A percentile compares a stretch with the other conserved stretches of the same genome.
Evolutionary conservation across 1,139 yeast genomes (phyloP).

Genomic region (Geotrichum candidum): DNA sequence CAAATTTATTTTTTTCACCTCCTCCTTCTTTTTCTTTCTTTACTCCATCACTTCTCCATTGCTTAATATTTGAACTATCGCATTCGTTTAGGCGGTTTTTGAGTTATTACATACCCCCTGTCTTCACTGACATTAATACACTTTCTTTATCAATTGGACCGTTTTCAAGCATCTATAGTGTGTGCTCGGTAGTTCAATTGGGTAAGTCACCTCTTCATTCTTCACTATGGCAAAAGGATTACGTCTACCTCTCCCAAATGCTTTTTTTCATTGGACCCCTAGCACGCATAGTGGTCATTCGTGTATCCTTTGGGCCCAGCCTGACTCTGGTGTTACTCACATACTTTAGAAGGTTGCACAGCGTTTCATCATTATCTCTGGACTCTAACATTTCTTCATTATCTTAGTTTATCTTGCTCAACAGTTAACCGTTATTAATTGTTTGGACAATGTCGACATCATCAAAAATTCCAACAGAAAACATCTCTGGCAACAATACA

Average conservation of each 20-base stretch:
- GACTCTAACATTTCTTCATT: neutral
- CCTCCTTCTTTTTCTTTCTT: neutral
- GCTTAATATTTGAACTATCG: neutral
- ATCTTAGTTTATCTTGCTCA: neutral
- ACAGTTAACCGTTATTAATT: neutral
- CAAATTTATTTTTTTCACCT: neutral
- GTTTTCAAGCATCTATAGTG: neutral
- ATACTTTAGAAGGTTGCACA: neutral
- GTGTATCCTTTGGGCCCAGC: neutral
- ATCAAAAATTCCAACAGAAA: neutral
- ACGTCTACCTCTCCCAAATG: neutral
- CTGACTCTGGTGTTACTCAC: neutral
- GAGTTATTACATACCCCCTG: neutral
- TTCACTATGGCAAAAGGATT: neutral
- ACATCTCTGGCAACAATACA: constrained; percentile 3
- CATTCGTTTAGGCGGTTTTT: neutral
- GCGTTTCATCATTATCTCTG: neutral
- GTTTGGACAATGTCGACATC: constrained; percentile 10
- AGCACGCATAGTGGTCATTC: neutral
- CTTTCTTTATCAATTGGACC: neutral
- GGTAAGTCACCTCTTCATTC: neutral
- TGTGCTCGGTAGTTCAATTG: neutral
- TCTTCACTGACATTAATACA: neutral
- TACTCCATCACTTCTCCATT: neutral
- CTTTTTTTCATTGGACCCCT: neutral